Percentiles rank a stretch among this genome's conserved stretches.
Conservation (phyloP, 2,329 filamentous ascomycete species). For the Aspergillus persii region DNA sequence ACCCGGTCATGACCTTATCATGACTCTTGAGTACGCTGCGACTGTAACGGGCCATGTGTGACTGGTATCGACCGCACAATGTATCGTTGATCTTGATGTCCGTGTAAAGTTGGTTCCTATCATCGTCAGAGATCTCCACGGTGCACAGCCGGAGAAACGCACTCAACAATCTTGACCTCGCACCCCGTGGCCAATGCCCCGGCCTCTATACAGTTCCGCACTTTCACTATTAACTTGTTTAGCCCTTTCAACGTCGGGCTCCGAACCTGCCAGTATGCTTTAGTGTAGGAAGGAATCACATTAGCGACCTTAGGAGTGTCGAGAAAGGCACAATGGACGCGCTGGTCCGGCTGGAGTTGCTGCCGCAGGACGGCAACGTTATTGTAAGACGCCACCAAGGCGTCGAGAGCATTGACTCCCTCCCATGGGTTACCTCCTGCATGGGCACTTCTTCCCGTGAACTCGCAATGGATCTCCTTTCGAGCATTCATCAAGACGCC, state of each 20-base stretch:
- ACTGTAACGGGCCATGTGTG: slow-evolving; percentile 44
- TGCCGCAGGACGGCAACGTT: slow-evolving; percentile 54
- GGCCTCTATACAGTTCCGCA: slow-evolving; percentile 36
- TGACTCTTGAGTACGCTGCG: slow-evolving; percentile 38
- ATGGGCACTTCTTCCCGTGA: slow-evolving; percentile 54
- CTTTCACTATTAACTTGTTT: slow-evolving; percentile 25
- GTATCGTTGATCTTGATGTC: slow-evolving; percentile 48
- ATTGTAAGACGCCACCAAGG: slow-evolving; percentile 48
- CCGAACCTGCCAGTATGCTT: slow-evolving; percentile 47
- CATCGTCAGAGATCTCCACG: neutral
- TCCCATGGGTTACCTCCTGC: slow-evolving; percentile 59
- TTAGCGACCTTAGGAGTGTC: slow-evolving; percentile 56
- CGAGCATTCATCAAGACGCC: slow-evolving; percentile 33
- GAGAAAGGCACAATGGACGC: slow-evolving; percentile 55
- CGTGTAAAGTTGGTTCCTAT: slow-evolving; percentile 37
- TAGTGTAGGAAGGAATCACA: slow-evolving; percentile 54
- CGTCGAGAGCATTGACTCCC: slow-evolving; percentile 60
- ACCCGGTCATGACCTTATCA: slow-evolving; percentile 41
- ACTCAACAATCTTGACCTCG: slow-evolving; percentile 32
- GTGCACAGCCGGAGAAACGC: neutral
- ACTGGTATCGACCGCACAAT: slow-evolving; percentile 45
- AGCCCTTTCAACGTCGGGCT: slow-evolving; percentile 45
- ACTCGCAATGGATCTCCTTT: slow-evolving; percentile 40
- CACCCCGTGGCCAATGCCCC: slow-evolving; percentile 38
- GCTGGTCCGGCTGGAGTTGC: slow-evolving; percentile 53